A percentile compares a stretch with the other conserved stretches of the same genome.
Evolutionary conservation across 148 eudicot species (phyloP).

Genomic region (Suaeda aralocaspica): DNA sequence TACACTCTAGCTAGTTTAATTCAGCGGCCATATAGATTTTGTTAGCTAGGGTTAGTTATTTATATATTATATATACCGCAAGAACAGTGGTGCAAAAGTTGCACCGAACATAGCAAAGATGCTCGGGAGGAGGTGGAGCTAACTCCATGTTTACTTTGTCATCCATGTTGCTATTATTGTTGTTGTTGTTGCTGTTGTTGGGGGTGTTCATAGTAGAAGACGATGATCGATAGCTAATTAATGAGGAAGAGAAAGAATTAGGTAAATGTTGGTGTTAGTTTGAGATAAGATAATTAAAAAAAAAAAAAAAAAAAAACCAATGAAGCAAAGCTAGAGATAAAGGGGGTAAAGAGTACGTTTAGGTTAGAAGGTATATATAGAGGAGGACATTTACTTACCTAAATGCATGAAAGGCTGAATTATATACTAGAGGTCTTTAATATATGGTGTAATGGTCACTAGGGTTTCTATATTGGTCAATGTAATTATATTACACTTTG

Average conservation of each 20-base stretch:
- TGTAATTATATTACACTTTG: neutral
- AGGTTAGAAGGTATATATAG: neutral
- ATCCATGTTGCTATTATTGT: slow-evolving; percentile 24
- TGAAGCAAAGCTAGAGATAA: slow-evolving; percentile 1
- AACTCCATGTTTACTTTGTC: slow-evolving; percentile 47
- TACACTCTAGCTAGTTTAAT: neutral
- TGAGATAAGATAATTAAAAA: too few relatives aligned
- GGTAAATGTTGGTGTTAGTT: too few relatives aligned
- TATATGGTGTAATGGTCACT: neutral
- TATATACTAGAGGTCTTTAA: neutral
- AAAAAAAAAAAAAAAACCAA: neutral
- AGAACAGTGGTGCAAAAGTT: slow-evolving; percentile 86
- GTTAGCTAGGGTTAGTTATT: neutral
- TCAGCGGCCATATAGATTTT: neutral
- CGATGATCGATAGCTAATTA: neutral
- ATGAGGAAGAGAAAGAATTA: neutral
- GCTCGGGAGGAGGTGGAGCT: slow-evolving; percentile 58
- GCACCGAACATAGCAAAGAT: slow-evolving; percentile 87
- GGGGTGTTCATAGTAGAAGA: slow-evolving; percentile 18
- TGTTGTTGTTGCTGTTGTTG: neutral
- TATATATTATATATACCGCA: slow-evolving; percentile 45
- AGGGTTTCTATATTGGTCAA: slow-evolving; percentile 26
- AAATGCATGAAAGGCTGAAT: slow-evolving; percentile 5
- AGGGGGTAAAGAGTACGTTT: neutral
- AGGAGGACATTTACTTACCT: slow-evolving; percentile 11